phyloP scores from a whole-genome alignment of 768 basidiomycete genomes.

The Boletus sensibilis region DNA sequence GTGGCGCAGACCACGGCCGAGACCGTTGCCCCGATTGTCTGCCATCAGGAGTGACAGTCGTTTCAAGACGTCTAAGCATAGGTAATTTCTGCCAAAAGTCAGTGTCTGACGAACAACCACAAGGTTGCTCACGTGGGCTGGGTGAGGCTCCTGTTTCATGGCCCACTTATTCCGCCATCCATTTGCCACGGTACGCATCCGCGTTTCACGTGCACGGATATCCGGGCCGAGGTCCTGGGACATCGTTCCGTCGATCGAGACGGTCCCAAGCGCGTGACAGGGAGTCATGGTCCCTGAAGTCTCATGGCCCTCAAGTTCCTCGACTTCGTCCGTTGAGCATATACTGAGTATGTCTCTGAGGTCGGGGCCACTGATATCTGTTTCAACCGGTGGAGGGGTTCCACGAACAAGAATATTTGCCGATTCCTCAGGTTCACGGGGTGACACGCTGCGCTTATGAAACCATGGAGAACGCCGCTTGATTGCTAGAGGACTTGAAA shows the following conservation, averaged over 20 bases:
- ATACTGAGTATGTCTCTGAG: conserved; percentile 45
- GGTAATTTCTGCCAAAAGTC: conserved; percentile 30
- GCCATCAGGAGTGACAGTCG: conserved; percentile 47
- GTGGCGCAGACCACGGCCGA: conserved; percentile 27
- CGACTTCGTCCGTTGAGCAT: conserved; percentile 46
- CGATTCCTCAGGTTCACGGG: background rate
- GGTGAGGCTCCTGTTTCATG: conserved; percentile 24
- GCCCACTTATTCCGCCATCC: conserved; percentile 58
- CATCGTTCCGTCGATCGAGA: conserved; percentile 18
- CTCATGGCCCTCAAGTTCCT: conserved; percentile 29
- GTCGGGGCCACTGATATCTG: conserved; percentile 39
- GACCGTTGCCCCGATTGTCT: conserved; percentile 35
- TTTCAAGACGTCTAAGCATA: conserved; percentile 44
- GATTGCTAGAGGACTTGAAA: conserved; percentile 32
- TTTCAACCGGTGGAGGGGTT: conserved; percentile 27
- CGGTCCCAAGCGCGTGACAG: conserved; percentile 37
- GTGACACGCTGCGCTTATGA: conserved; percentile 1
- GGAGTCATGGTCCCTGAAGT: conserved; percentile 33
- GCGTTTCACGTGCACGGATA: conserved; percentile 27
- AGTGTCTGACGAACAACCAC: conserved; percentile 9
- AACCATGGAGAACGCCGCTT: conserved; percentile 18
- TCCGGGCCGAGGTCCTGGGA: conserved; percentile 30
- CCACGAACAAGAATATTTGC: conserved; percentile 28
- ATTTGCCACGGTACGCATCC: conserved; percentile 39
- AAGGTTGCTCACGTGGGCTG: conserved; percentile 19